phyloP scores from a whole-genome alignment of 2,329 filamentous ascomycete genomes.

The Scytalidium lignicola region DNA sequence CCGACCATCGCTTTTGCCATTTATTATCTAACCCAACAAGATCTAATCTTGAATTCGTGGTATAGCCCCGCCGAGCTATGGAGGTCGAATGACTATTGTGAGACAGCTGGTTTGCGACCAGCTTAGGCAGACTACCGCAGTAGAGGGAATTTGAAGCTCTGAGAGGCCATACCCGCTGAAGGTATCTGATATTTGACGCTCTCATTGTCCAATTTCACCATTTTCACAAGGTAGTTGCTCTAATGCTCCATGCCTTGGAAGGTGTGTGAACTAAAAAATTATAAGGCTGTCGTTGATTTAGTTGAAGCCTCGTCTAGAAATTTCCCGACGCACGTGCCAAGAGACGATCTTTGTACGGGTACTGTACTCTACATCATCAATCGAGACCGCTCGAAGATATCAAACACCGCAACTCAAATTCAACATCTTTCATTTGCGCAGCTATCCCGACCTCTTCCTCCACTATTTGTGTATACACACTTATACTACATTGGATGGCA shows the following conservation, averaged over 20 bases:
- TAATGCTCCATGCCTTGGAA: not conserved
- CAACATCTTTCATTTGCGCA: no score
- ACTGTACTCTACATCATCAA: no score
- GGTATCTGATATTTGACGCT: not conserved
- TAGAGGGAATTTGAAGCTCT: not conserved
- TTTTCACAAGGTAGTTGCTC: not conserved
- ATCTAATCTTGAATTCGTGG: constrained; percentile 11
- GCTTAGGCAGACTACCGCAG: not conserved
- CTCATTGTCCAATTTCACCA: not conserved
- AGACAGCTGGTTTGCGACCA: not conserved
- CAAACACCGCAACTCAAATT: no score
- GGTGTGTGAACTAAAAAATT: no score
- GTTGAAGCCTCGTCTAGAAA: not conserved
- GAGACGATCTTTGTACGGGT: not conserved
- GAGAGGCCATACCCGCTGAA: not conserved
- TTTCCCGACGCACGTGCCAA: not conserved
- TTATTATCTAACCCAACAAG: constrained; percentile 20
- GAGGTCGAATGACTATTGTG: not conserved
- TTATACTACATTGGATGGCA: not conserved
- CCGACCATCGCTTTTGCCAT: constrained; percentile 21
- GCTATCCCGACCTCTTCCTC: no score
- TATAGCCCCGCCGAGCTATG: not conserved
- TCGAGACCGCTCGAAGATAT: no score
- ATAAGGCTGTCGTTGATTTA: not conserved
- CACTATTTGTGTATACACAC: not conserved